A percentile compares a stretch with the other conserved stretches of the same genome.
These are phyloP conservation scores for Kodamaea hsintzibuensis DNA, from an alignment of 805 yeast genomes.

Conservation along the genomic window DNA sequence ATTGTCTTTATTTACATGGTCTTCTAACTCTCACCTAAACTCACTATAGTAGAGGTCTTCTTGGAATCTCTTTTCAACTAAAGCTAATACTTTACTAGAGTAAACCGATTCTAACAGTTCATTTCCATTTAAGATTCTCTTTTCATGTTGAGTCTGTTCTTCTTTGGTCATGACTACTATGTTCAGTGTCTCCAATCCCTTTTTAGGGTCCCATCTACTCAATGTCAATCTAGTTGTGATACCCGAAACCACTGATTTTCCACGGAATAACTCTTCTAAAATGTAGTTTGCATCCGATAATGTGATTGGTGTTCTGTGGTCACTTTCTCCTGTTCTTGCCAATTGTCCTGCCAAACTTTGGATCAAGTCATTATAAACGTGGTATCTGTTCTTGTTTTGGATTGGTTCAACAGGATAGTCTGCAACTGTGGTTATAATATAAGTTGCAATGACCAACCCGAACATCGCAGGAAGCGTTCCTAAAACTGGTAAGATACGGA, in stretches of 20 bases:
- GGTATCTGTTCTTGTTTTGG: conserved; percentile 85
- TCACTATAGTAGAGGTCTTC: conserved; percentile 75
- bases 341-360: conserved; percentile 88
- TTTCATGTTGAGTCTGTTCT: conserved; percentile 81
- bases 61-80: conserved; percentile 61
- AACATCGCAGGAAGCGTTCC: conserved; percentile 98
- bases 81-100: conserved; percentile 52
- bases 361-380: conserved; percentile 78
- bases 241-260: conserved; percentile 86
- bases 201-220: conserved; percentile 78
- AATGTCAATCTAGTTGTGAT: conserved; percentile 77
- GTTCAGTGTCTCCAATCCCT: conserved; percentile 70
- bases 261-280: conserved; percentile 89
- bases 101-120: conserved; percentile 65
- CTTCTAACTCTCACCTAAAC: conserved; percentile 32
- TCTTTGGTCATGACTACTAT: conserved; percentile 86
- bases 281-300: conserved; percentile 75
- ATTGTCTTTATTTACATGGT: neutral
- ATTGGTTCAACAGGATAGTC: conserved; percentile 91
- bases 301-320: conserved; percentile 75
- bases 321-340: conserved; percentile 68
- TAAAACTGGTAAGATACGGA: conserved; percentile 89
- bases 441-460: conserved; percentile 87
- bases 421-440: conserved; percentile 72
- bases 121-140: conserved; percentile 68